Evolutionary conservation across 129 eudicot species (phyloP).

Genomic region (Saposhnikovia divaricata): DNA sequence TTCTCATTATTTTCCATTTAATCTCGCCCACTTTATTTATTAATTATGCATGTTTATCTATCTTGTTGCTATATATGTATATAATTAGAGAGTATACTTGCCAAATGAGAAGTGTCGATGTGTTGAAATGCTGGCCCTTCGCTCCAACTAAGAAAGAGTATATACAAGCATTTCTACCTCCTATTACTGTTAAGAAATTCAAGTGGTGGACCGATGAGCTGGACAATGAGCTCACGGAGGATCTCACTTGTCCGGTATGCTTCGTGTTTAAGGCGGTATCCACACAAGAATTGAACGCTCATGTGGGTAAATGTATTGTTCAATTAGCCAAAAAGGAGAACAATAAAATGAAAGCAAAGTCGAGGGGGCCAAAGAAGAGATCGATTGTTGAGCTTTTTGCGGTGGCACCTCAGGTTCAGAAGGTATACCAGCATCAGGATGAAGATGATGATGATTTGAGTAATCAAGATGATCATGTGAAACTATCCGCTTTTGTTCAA

Average conservation of each 20-base stretch:
- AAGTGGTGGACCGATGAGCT: slow-evolving; percentile 35
- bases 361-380: slow-evolving; percentile 29
- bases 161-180: slow-evolving; percentile 22
- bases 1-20: neutral
- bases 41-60: neutral
- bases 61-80: neutral
- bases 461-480: neutral
- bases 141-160: slow-evolving; percentile 6
- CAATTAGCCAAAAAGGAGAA: neutral
- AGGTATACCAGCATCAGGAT: slow-evolving; percentile 1
- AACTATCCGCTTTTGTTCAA: neutral
- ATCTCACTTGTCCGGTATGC: slow-evolving; percentile 6
- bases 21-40: neutral
- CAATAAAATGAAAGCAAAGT: slow-evolving; percentile 1
- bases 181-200: slow-evolving; percentile 27
- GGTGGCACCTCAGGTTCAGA: slow-evolving; percentile 29
- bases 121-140: slow-evolving; percentile 42
- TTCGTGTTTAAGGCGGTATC: neutral
- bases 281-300: neutral
- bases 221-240: slow-evolving; percentile 7
- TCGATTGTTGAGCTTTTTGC: slow-evolving; percentile 33
- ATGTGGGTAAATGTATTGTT: slow-evolving; percentile 2
- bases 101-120: slow-evolving; percentile 27
- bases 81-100: slow-evolving; percentile 25
- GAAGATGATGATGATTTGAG: slow-evolving; percentile 3